These are phyloP conservation scores for Tuber microsphaerosporum DNA, from an alignment of 495 filamentous ascomycete species.

Conservation along the genomic window DNA sequence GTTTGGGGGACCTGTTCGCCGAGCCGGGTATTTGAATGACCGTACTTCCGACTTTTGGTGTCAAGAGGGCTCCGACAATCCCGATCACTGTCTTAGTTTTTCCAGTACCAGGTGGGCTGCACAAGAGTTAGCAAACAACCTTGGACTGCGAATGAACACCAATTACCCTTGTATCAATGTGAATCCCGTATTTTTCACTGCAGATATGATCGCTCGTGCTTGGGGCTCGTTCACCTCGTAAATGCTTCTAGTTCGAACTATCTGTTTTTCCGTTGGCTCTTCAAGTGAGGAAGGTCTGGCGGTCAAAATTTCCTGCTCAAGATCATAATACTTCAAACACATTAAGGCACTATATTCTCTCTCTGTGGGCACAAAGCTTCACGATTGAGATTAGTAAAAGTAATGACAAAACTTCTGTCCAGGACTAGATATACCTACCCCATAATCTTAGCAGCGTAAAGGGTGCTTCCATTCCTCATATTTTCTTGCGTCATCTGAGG, in stretches of 20 bases:
- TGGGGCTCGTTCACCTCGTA: conserved; percentile 85
- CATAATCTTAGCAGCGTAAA: conserved; percentile 47
- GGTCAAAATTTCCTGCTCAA: conserved; percentile 80
- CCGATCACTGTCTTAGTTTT: conserved; percentile 98
- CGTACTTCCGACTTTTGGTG: conserved; percentile 47
- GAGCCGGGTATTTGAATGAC: conserved; percentile 50
- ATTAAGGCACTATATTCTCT: conserved; percentile 87
- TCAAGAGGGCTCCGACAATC: conserved; percentile 83
- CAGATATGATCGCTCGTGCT: conserved; percentile 84
- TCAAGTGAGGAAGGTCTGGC: conserved; percentile 84
- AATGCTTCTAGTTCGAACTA: conserved; percentile 59
- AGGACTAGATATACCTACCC: conserved; percentile 55
- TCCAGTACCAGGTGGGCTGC: conserved; percentile 79
- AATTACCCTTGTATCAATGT: conserved; percentile 82
- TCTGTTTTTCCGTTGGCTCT: conserved; percentile 62
- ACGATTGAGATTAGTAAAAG: conserved; percentile 51
- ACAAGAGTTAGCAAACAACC: conserved; percentile 15
- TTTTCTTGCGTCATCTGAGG: conserved; percentile 43
- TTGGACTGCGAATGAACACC: neutral
- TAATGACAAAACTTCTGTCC: conserved; percentile 49
- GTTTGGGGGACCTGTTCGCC: conserved; percentile 42
- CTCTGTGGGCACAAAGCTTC: conserved; percentile 80
- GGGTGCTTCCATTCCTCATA: conserved; percentile 40
- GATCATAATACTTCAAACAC: conserved; percentile 87
- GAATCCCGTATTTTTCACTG: conserved; percentile 88